Conservation (phyloP, 306 rosid species). For the Dalbergia oliveri region DNA sequence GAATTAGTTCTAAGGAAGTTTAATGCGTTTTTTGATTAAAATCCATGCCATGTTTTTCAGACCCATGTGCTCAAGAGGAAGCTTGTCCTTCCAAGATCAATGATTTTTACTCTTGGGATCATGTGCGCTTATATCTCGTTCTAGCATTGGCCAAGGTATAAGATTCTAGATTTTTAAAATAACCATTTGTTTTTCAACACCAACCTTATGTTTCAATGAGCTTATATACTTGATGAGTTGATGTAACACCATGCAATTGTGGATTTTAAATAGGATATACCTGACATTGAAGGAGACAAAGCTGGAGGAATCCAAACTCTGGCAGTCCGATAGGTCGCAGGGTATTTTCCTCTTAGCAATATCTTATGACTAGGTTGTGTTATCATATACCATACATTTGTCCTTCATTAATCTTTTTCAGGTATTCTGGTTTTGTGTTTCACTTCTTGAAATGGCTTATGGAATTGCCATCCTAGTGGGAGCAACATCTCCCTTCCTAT, state of each 20-base stretch:
- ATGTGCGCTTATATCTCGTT: background rate
- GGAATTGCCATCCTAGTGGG: background rate
- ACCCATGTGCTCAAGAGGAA: background rate
- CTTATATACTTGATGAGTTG: background rate
- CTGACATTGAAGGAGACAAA: constrained; percentile 4
- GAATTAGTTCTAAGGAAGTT: background rate
- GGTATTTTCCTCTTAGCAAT: background rate
- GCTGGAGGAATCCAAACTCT: background rate
- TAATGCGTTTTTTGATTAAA: background rate
- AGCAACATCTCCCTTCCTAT: background rate
- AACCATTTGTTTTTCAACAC: too few relatives aligned
- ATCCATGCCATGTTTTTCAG: background rate
- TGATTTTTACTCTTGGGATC: background rate
- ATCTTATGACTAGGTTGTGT: background rate
- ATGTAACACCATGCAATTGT: background rate
- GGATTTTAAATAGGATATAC: background rate
- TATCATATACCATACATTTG: too few relatives aligned
- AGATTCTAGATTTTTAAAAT: too few relatives aligned
- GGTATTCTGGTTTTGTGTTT: background rate
- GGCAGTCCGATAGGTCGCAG: background rate
- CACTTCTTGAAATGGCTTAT: background rate
- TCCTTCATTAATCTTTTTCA: background rate
- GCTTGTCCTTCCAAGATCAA: background rate
- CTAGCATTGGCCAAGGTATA: background rate
- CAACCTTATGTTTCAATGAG: too few relatives aligned